Conservation (phyloP, 2,329 filamentous ascomycete species). For the Stemphylium vesicarium region DNA sequence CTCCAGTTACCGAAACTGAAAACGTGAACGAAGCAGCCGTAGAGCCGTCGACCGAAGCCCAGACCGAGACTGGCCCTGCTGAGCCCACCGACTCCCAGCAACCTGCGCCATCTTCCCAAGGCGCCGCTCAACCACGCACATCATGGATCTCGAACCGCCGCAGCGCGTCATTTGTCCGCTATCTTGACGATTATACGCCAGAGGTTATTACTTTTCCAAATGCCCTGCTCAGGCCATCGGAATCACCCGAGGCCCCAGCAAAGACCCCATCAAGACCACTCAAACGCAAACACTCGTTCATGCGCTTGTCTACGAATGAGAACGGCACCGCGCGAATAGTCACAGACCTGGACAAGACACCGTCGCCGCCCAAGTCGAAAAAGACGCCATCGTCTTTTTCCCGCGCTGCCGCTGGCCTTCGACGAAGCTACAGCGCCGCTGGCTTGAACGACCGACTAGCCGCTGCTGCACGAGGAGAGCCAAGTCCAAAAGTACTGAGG, state of each 20-base stretch:
- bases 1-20: constrained; percentile 24
- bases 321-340: constrained; percentile 92
- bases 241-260: constrained; percentile 52
- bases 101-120: constrained; percentile 40
- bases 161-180: constrained; percentile 50
- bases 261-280: constrained; percentile 54
- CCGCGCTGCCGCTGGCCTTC: constrained; percentile 60
- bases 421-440: constrained; percentile 74
- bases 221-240: constrained; percentile 23
- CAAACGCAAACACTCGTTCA: constrained; percentile 56
- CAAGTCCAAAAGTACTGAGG: constrained; percentile 49
- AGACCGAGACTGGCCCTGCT: constrained; percentile 30
- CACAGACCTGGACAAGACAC: constrained; percentile 70
- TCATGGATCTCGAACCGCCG: constrained; percentile 56
- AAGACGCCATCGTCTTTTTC: constrained; percentile 53
- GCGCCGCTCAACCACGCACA: constrained; percentile 37
- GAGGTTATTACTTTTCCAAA: constrained; percentile 41
- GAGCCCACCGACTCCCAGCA: constrained; percentile 43
- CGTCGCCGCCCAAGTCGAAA: constrained; percentile 67
- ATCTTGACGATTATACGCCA: constrained; percentile 41
- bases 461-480: constrained; percentile 35
- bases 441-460: constrained; percentile 46
- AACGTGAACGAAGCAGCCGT: constrained; percentile 23
- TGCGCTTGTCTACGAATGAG: constrained; percentile 81
- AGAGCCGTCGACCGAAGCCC: constrained; percentile 31